These are phyloP conservation scores for Neoboletus magnificus DNA, from an alignment of 768 basidiomycete genomes.

Conservation along the genomic window DNA sequence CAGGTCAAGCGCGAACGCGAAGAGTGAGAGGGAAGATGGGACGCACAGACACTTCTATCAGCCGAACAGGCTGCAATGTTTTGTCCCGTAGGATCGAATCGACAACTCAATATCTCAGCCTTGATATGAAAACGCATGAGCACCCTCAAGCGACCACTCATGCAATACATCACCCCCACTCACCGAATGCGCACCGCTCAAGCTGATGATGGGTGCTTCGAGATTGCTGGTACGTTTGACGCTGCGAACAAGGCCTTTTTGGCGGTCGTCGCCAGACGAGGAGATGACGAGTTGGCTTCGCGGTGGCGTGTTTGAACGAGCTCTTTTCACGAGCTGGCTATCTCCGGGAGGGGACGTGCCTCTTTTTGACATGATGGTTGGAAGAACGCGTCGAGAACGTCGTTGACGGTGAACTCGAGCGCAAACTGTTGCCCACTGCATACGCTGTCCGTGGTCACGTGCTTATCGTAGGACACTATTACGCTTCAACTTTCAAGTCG, in stretches of 20 bases:
- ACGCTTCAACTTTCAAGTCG: no score
- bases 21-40: neutral
- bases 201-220: conserved; percentile 89
- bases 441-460: neutral
- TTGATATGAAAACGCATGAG: conserved; percentile 22
- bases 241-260: conserved; percentile 77
- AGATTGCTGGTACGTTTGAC: conserved; percentile 91
- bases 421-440: neutral
- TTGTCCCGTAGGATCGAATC: conserved; percentile 92
- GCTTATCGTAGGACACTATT: no score
- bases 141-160: neutral
- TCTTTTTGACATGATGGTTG: conserved; percentile 64
- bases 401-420: neutral
- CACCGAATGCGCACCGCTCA: conserved; percentile 85
- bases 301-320: conserved; percentile 47
- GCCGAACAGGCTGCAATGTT: conserved; percentile 90
- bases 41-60: conserved; percentile 87
- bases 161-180: conserved; percentile 26
- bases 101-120: conserved; percentile 87
- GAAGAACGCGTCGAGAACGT: neutral
- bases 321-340: conserved; percentile 61
- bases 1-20: conserved; percentile 1
- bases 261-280: conserved; percentile 65
- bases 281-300: conserved; percentile 76
- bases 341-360: conserved; percentile 51